These are phyloP conservation scores for Singerocomus inundabilis DNA, from an alignment of 1,284 basidiomycete species.

Conservation along the genomic window DNA sequence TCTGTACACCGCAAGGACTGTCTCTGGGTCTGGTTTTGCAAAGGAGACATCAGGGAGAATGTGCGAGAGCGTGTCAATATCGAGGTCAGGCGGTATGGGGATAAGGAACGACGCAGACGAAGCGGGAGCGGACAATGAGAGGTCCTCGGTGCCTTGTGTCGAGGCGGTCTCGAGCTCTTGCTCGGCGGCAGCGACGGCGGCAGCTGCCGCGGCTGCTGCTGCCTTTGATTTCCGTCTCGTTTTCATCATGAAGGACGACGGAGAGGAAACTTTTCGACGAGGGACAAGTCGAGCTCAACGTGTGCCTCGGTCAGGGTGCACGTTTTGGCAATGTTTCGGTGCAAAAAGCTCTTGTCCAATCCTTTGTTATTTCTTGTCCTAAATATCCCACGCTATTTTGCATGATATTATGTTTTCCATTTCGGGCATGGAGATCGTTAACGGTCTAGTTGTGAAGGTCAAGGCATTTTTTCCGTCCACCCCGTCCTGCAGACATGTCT, in stretches of 20 bases:
- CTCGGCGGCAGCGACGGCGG: constrained; percentile 30
- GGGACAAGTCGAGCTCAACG: constrained; percentile 8
- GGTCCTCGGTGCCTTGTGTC: constrained; percentile 34
- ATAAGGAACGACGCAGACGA: constrained; percentile 32
- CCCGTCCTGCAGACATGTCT: constrained; percentile 51
- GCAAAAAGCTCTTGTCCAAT: not conserved
- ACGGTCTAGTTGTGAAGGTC: not conserved
- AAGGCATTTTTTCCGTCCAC: not conserved
- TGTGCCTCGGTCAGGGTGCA: constrained; percentile 5
- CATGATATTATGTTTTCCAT: constrained; percentile 4
- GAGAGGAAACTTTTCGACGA: not conserved
- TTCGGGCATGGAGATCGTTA: constrained; percentile 8
- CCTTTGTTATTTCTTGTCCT: not conserved
- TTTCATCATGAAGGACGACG: constrained; percentile 27
- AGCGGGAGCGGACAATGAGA: constrained; percentile 10
- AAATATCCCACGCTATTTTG: constrained; percentile 23
- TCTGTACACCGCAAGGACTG: constrained; percentile 59
- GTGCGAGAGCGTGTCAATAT: constrained; percentile 53
- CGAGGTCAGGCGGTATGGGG: constrained; percentile 55
- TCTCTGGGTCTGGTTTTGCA: constrained; percentile 53
- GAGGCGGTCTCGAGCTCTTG: constrained; percentile 35
- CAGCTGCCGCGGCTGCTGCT: constrained; percentile 25
- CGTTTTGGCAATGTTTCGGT: constrained; percentile 14
- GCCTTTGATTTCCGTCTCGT: constrained; percentile 48
- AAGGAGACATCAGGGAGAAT: constrained; percentile 56